Conservation (phyloP, 495 filamentous ascomycete species). For the Penicillium desertorum region DNA sequence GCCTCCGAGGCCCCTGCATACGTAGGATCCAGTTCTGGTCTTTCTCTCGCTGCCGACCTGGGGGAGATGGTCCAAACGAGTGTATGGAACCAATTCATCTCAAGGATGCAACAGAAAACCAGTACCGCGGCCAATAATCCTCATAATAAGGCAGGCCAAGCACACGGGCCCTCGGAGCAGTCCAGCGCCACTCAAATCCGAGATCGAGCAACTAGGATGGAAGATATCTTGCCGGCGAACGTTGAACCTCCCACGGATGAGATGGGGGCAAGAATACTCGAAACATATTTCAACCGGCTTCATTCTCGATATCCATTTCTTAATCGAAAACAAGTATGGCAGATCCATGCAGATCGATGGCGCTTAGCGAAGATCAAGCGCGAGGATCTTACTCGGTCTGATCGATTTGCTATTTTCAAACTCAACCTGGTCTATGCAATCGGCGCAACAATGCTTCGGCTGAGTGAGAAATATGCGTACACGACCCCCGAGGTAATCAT, state of each 20-base stretch:
- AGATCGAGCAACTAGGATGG: constrained; percentile 32
- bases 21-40: constrained; percentile 53
- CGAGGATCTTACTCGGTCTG: constrained; percentile 37
- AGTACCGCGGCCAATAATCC: constrained; percentile 2
- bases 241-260: constrained; percentile 52
- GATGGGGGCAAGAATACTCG: constrained; percentile 45
- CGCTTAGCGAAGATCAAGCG: constrained; percentile 41
- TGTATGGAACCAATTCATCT: constrained; percentile 52
- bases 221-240: constrained; percentile 43
- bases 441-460: constrained; percentile 48
- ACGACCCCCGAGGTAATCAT: constrained; percentile 43
- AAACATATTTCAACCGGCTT: constrained; percentile 47
- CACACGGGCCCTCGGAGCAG: constrained; percentile 14
- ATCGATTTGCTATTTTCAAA: constrained; percentile 53
- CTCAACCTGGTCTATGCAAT: constrained; percentile 55
- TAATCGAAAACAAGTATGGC: constrained; percentile 45
- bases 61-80: constrained; percentile 56
- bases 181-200: constrained; percentile 12
- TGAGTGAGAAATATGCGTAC: constrained; percentile 49
- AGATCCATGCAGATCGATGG: constrained; percentile 47
- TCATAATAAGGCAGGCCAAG: constrained; percentile 5
- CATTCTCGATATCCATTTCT: constrained; percentile 54
- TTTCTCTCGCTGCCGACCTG: constrained; percentile 49
- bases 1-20: constrained; percentile 51
- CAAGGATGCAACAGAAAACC: constrained; percentile 30